Base-by-base conservation (phyloP, 2,329 filamentous ascomycete genomes). In the Clarireedia monteithiana region DNA sequence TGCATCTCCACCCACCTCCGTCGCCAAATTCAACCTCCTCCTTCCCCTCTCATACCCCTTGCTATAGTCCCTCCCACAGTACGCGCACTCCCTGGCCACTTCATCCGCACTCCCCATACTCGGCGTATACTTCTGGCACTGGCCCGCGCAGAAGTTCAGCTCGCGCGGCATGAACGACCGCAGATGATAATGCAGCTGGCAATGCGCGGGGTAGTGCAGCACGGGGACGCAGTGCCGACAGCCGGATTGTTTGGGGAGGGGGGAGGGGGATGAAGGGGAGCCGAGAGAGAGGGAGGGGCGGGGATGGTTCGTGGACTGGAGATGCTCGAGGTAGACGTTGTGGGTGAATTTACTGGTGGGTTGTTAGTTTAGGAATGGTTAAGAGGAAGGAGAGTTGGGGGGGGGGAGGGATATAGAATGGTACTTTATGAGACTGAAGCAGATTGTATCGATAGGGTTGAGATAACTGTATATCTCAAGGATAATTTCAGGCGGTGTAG, bases 141-240 rank as follows among this genome's bases (percentile, higher is more conserved):
- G 44, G 0, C 58, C 60, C 2, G 51, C 53, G 38, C 64, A 66
- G 30, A 56, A 64, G 6, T 34, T 62, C 14, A 62, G 38, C 4
- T 58, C 4, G 2, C 17, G 17, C 0, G 64, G 64, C 7, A 66
- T 59, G 53, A 61, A 61, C 3, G 39, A 48, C 2, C 57, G 53
- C 6, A 66, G 52, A 52, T 67, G 64, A 44, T 59, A 64, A 23
- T 67, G 64, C 1, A 67, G 53, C 26, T 67, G 62, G 53, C 65
- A 67, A 36, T 67, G 64, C 2, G 62, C 60, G 3, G 63, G 65
- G 9, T 58, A 62, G 45, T 58, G 65, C 9, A 63, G 60, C 3
- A 64, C 62, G 7, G 65, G 65, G 5, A 60, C 45, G 40, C 65
- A 67, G 39, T 62, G 51, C 30, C 49, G 56, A 42, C 65, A 67